A percentile compares a stretch with the other conserved stretches of the same genome.
These are phyloP conservation scores for Trapa incisa DNA, from an alignment of 345 rosid species.

Conservation along the genomic window DNA sequence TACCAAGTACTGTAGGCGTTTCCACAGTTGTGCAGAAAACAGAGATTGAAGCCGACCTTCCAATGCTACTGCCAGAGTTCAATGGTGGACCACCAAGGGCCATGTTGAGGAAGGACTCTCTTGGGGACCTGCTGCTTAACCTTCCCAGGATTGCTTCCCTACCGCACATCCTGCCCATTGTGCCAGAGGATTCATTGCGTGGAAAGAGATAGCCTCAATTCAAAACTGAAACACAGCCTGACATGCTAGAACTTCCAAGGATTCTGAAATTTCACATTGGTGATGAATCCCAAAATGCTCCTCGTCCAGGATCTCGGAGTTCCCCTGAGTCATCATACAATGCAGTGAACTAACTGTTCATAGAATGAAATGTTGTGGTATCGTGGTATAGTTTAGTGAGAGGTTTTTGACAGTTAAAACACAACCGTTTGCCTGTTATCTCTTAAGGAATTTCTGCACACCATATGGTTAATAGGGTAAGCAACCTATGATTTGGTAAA, in stretches of 20 bases:
- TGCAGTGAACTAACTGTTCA: neutral
- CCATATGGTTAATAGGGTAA: too few species aligned
- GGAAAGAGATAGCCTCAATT: conserved; percentile 13
- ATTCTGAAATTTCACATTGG: conserved; percentile 13
- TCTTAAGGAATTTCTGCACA: neutral
- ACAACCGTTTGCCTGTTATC: neutral
- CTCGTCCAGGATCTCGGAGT: neutral
- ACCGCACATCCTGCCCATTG: conserved; percentile 34
- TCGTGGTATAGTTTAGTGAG: neutral
- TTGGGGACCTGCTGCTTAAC: conserved; percentile 47
- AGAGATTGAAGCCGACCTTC: neutral
- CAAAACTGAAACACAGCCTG: neutral
- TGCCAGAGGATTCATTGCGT: conserved; percentile 16
- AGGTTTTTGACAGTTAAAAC: neutral
- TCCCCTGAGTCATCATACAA: too few species aligned
- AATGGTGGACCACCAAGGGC: neutral
- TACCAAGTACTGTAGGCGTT: neutral
- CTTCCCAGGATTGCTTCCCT: conserved; percentile 61
- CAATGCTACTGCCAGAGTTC: neutral
- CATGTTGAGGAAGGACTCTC: conserved; percentile 48
- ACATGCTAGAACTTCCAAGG: conserved; percentile 8
- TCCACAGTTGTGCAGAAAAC: neutral
- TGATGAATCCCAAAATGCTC: conserved; percentile 16
- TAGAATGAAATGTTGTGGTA: neutral
- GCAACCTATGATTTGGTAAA: too few species aligned